These are phyloP conservation scores for Trichoderma guizhouense DNA, from an alignment of 2,329 filamentous ascomycete genomes.

Conservation along the genomic window DNA sequence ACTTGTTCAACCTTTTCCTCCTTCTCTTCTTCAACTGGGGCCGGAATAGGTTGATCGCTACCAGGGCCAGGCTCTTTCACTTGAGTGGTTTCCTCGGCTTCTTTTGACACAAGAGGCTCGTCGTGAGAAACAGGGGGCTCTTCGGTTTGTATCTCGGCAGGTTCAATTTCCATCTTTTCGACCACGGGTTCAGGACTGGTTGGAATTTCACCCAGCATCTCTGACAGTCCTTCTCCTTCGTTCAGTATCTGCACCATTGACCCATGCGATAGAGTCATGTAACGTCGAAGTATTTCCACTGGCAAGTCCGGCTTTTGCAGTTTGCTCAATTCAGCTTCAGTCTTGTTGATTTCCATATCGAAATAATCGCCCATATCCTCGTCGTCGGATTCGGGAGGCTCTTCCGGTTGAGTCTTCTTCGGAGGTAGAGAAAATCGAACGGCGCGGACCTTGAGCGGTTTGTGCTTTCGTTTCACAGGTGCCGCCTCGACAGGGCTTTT, in stretches of 20 bases:
- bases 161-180: constrained; percentile 1
- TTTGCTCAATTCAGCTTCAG: constrained; percentile 47
- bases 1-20: constrained; percentile 18
- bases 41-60: neutral
- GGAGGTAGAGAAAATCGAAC: constrained; percentile 41
- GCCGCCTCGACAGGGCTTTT: neutral
- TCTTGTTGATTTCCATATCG: constrained; percentile 49
- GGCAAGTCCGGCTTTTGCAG: constrained; percentile 41
- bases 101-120: neutral
- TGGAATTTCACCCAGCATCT: constrained; percentile 40
- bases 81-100: neutral
- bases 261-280: constrained; percentile 47
- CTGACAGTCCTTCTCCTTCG: constrained; percentile 42
- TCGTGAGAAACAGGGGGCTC: neutral
- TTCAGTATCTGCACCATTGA: constrained; percentile 47
- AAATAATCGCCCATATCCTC: constrained; percentile 58
- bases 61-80: neutral
- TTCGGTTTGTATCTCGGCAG: neutral
- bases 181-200: neutral
- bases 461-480: constrained; percentile 25
- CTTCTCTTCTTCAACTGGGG: neutral
- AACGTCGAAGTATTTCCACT: constrained; percentile 44
- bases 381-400: constrained; percentile 50
- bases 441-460: constrained; percentile 30
- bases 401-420: constrained; percentile 32